Base-by-base conservation (phyloP, 257 asterid genomes). In the Forsythia suspensa region DNA sequence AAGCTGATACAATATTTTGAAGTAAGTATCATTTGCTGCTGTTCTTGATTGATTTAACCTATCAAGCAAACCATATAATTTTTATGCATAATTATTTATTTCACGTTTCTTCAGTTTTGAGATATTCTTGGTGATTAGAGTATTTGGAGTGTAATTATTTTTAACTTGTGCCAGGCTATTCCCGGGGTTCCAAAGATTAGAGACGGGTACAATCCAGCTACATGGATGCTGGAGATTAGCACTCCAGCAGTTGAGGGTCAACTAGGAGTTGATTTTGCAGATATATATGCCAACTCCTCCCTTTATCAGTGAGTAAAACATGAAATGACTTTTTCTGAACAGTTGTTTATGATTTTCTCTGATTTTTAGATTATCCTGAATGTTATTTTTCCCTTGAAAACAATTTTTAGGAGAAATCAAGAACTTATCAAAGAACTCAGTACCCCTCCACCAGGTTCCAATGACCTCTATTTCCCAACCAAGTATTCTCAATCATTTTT, bases 211-310 rank as follows among this genome's bases (percentile, higher is more conserved):
- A 87, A 87, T 75, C 91, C 94, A 70, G 90, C 94, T 3, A 90
- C 92, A 0, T 90, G 94, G 94, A 84, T 90, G 88, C 80, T 90
- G 80, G 92, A 90, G 6, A 52, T 88, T 65, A 86, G 76, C 80
- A 42, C 90, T 66, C 77, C 85, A 24, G 73, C 84, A 69, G 75
- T 81, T 41, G 94, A 88, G 75, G 73, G 70, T 43, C 82, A 79
- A 52, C 85, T 88, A 18, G 80, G 77, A 52, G 85, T 88, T 15
- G 89, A 88, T 71, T 88, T 86, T 84, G 86, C 90, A 8, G 88
- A 86, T 46, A 72, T 82, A 73, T 90, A 85, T 71, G 68, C 88
- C 43, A 79, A 79, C 15, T 90, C 94, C 36, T 34, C 85, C 40
- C 89, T 88, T 36, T 85, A 86, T 72, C 80, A 80, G 92, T 86